Conservation (phyloP, 202 grass and related monocot species). For the Eragrostis tef region DNA sequence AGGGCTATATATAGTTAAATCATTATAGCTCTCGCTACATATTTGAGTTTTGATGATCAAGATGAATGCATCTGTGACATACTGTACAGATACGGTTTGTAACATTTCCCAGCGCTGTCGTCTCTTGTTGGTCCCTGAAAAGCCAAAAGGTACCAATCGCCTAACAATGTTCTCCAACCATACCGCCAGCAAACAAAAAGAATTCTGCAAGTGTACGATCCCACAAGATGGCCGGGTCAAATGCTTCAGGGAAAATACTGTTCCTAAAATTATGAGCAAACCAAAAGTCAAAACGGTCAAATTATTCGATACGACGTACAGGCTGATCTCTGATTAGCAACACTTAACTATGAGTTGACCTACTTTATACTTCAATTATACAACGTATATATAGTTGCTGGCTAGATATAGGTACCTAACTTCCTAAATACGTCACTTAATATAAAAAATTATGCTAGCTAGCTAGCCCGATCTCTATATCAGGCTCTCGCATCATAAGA, state of each 20-base stretch:
- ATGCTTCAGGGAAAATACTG: neutral
- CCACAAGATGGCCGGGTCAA: constrained; percentile 28
- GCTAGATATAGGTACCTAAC: neutral
- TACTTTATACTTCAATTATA: neutral
- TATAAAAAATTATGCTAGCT: neutral
- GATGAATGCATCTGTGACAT: neutral
- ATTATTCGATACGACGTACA: constrained; percentile 16
- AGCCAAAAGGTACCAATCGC: neutral
- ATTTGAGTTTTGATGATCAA: neutral
- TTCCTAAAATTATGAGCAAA: neutral
- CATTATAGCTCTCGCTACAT: neutral
- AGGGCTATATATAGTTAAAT: too few species aligned
- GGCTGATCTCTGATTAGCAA: neutral
- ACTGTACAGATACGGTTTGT: neutral
- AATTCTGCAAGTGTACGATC: neutral
- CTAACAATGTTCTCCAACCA: neutral
- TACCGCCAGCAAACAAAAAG: neutral
- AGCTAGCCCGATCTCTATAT: neutral
- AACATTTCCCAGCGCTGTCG: neutral
- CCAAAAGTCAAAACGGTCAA: constrained; percentile 34
- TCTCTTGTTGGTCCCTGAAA: neutral
- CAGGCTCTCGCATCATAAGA: neutral
- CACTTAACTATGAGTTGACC: constrained; percentile 32
- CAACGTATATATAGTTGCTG: neutral
- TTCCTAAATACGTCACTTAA: neutral